phyloP scores from a whole-genome alignment of 1,139 yeast species.

The Suhomyces ambrosiae region DNA sequence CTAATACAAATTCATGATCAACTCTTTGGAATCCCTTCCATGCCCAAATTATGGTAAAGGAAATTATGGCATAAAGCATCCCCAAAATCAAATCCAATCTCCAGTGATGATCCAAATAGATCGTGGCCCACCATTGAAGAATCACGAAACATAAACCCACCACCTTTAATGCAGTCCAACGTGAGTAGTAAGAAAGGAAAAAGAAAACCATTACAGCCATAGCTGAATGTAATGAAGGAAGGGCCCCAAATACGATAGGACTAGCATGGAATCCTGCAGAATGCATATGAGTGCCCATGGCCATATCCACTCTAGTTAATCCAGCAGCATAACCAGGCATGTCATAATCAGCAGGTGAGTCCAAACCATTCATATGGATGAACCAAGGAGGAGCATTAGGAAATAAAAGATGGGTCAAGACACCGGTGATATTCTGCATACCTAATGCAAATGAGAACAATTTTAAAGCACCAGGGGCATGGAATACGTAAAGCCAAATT shows the following conservation, averaged over 20 bases:
- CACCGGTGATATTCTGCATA: constrained; percentile 60
- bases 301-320: constrained; percentile 61
- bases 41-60: constrained; percentile 39
- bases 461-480: constrained; percentile 60
- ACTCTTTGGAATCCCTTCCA: constrained; percentile 24
- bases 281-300: constrained; percentile 62
- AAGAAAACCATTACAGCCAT: constrained; percentile 59
- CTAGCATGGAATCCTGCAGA: constrained; percentile 65
- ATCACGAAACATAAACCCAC: constrained; percentile 41
- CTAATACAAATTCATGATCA: constrained; percentile 31
- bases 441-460: constrained; percentile 58
- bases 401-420: constrained; percentile 57
- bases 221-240: constrained; percentile 68
- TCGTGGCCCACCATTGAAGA: constrained; percentile 76
- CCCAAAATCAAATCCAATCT: constrained; percentile 61
- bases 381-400: constrained; percentile 80
- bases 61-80: constrained; percentile 48
- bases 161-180: constrained; percentile 38
- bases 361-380: constrained; percentile 58
- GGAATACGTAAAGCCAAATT: constrained; percentile 66
- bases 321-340: constrained; percentile 75
- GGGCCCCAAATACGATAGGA: constrained; percentile 72
- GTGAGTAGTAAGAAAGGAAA: constrained; percentile 45
- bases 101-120: constrained; percentile 74
- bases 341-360: constrained; percentile 55